Evolutionary conservation across 2,329 filamentous ascomycete genomes (phyloP), one percentile per base, ranked within the genome.

Genomic region (Saccharata proteae): DNA sequence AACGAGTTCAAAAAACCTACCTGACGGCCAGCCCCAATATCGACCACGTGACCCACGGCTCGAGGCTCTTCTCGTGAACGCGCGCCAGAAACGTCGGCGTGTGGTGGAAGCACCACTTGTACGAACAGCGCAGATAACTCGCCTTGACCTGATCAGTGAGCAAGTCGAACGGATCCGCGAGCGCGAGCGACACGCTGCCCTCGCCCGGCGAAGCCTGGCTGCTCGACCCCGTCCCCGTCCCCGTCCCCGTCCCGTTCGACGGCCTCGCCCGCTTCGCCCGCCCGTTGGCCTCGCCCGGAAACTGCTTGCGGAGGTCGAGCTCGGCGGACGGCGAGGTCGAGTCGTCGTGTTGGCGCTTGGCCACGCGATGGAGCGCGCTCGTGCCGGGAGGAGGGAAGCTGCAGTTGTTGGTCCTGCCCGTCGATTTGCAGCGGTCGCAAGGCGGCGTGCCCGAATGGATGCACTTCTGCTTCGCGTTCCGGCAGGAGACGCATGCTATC

Each of bases 81-180:
- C 46, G 42, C 41, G 48, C 34, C 43, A 58, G 41, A 42, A 57
- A 41, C 30, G 53, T 57, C 3, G 55, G 55, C 5, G 48, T 57
- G 33, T 58, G 55, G 40, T 57, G 52, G 43, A 57, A 58, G 41
- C 52, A 53, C 55, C 55, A 58, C 42, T 58, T 58, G 48, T 58
- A 58, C 16, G 47, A 46, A 40, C 55, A 58, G 10, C 55, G 40
- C 35, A 57, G 39, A 29, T 56, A 58, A 41, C 48, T 53, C 41
- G 57, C 57, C 45, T 55, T 56, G 32, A 58, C 54, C 42, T 58
- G 54, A 35, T 58, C 55, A 3, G 53, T 58, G 29, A 58, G 41
- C 29, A 57, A 46, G 21, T 51, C 49, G 24, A 54, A 57, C 6
- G 54, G 52, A 40, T 57, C 52, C 15, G 55, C 38, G 32, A 46